These are phyloP conservation scores for Cordyceps fumosorosea DNA, from an alignment of 2,329 filamentous ascomycete genomes.

Conservation along the genomic window DNA sequence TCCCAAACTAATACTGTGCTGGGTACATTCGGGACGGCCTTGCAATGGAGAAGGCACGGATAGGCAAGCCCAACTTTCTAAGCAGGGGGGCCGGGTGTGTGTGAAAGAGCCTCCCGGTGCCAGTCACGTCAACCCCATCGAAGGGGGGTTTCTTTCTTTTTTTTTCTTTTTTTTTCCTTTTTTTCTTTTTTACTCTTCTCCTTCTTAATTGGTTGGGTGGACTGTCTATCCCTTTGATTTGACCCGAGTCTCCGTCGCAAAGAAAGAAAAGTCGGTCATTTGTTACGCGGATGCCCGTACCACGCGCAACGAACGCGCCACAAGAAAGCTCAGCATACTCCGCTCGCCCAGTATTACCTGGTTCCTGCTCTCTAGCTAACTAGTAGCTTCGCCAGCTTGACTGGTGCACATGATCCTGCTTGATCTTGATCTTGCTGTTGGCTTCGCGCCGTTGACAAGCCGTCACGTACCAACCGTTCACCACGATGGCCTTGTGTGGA, in stretches of 20 bases:
- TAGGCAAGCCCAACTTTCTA: neutral
- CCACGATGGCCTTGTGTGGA: too few species aligned
- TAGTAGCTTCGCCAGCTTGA: too few species aligned
- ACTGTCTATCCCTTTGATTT: neutral
- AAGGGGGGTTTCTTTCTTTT: neutral
- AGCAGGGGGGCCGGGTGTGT: slow-evolving; percentile 15
- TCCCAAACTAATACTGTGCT: slow-evolving; percentile 33
- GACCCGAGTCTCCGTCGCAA: neutral
- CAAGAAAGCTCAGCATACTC: neutral
- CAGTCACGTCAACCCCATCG: neutral
- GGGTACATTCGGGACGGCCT: slow-evolving; percentile 20
- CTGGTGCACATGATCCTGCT: too few species aligned
- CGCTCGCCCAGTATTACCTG: neutral
- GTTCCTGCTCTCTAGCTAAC: too few species aligned
- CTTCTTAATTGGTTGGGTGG: neutral
- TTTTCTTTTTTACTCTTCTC: neutral
- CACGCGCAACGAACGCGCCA: neutral
- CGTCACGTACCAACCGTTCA: too few species aligned
- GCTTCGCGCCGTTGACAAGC: too few species aligned
- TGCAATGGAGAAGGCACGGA: too few species aligned
- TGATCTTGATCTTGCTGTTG: too few species aligned
- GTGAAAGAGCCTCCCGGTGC: too few species aligned
- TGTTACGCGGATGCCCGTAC: neutral
- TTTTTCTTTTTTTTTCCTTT: neutral
- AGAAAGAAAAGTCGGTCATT: neutral